Conservation (phyloP, 1,139 yeast species). For the Geotrichum histeridarum region DNA sequence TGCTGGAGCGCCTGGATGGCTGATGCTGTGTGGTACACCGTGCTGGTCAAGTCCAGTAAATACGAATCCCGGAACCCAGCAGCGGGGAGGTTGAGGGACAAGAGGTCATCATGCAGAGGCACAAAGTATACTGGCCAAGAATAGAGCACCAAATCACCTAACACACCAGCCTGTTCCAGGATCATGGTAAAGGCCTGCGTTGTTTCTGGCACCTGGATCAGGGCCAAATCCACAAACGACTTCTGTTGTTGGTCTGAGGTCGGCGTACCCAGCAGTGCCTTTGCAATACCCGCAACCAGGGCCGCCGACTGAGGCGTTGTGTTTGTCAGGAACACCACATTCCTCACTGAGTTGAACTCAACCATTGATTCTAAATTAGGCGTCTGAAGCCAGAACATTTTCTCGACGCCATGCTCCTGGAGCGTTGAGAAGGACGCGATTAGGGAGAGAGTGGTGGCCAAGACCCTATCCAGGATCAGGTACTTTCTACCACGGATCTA, state of each 20-base stretch:
- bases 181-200: conserved; percentile 35
- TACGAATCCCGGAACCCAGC: conserved; percentile 38
- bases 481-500: conserved; percentile 35
- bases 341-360: conserved; percentile 7
- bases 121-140: conserved; percentile 38
- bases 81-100: conserved; percentile 35
- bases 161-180: conserved; percentile 36
- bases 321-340: conserved; percentile 16
- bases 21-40: conserved; percentile 42
- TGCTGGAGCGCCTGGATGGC: conserved; percentile 39
- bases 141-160: conserved; percentile 38
- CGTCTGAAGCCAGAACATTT: conserved; percentile 53
- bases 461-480: conserved; percentile 51
- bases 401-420: conserved; percentile 53
- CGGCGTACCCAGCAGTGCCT: conserved; percentile 21
- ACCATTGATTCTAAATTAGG: conserved; percentile 21
- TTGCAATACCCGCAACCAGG: conserved; percentile 30
- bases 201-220: conserved; percentile 36
- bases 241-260: conserved; percentile 6
- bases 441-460: conserved; percentile 54
- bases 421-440: conserved; percentile 55
- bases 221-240: conserved; percentile 24
- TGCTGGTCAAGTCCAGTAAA: conserved; percentile 35
- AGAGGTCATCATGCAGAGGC: conserved; percentile 33
- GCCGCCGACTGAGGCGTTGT: conserved; percentile 24